Evolutionary conservation across 1,284 basidiomycete species (phyloP), one percentile per base, ranked within the genome.

Genomic region (Quambalaria eucalypti): DNA sequence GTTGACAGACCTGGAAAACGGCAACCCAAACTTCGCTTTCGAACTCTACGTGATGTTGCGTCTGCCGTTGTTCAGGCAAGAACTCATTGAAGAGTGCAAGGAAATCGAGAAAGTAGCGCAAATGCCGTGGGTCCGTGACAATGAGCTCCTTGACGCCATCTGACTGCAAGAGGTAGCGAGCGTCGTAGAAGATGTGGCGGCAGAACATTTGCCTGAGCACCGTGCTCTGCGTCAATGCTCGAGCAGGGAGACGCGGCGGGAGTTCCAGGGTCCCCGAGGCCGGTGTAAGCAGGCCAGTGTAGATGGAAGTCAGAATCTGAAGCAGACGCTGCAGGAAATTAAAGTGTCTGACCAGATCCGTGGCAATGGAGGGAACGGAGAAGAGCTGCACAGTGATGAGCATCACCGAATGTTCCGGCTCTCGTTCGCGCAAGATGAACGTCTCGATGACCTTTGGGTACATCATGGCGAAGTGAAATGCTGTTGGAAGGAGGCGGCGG

Each of bases 331-430:
- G 49, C 28, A 74, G 48, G 47, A 67, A 67, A 54, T 50, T 47
- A 44, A 63, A 66, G 54, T 51, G 50, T 12, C 56, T 52, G 8
- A 73, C 71, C 14, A 75, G 62, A 54, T 66, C 61, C 38, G 60
- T 48, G 1, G 70, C 73, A 38, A 75, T 66, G 25, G 69, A 73
- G 2, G 73, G 73, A 14, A 75, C 73, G 29, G 66, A 73, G 60
- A 74, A 75, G 44, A 75, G 63, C 59, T 75, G 73, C 12, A 75
- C 73, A 14, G 71, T 69, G 28, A 75, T 52, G 57, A 71, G 62
- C 57, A 63, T 65, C 36, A 71, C 62, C n/a, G 73, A 74, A 29
- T 72, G 69, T 51, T 75, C 73, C 39, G 64, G 68, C 59, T 75
- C 73, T 33, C 73, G 65, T 38, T 75, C 73, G 28, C 58, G 64